These are phyloP conservation scores for Oryza glaberrima DNA, from an alignment of 176 grass and related monocot genomes.

Conservation along the genomic window DNA sequence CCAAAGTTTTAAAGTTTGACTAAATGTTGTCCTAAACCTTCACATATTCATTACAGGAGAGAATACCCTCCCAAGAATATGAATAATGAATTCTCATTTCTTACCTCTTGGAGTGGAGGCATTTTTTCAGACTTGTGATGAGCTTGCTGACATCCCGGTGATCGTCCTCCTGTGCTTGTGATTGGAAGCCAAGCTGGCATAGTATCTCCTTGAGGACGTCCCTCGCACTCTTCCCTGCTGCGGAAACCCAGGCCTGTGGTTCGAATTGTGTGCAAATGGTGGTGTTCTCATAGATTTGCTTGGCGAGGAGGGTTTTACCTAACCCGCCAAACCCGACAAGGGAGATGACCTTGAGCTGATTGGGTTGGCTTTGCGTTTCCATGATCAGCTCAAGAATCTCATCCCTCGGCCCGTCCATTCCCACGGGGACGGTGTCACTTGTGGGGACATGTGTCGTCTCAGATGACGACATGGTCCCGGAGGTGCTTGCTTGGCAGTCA, in stretches of 20 bases:
- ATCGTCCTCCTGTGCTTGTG: too few species aligned
- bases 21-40: too few species aligned
- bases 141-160: too few species aligned
- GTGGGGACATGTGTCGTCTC: background rate
- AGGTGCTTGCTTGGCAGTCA: background rate
- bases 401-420: background rate
- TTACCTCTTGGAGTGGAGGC: too few species aligned
- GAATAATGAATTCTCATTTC: too few species aligned
- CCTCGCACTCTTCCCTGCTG: background rate
- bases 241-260: background rate
- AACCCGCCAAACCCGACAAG: background rate
- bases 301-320: background rate
- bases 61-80: too few species aligned
- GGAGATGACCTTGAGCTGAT: background rate
- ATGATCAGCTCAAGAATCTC: slow-evolving; percentile 12
- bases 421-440: background rate
- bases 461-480: background rate
- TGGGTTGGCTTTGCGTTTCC: background rate
- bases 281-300: background rate
- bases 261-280: too few species aligned
- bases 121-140: too few species aligned
- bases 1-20: too few species aligned
- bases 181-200: background rate
- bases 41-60: too few species aligned
- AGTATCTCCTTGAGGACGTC: slow-evolving; percentile 2